Percentiles rank a stretch among this genome's conserved stretches.
Conservation (phyloP, 352 stramenopile species). For the Phytophthora cactorum region DNA sequence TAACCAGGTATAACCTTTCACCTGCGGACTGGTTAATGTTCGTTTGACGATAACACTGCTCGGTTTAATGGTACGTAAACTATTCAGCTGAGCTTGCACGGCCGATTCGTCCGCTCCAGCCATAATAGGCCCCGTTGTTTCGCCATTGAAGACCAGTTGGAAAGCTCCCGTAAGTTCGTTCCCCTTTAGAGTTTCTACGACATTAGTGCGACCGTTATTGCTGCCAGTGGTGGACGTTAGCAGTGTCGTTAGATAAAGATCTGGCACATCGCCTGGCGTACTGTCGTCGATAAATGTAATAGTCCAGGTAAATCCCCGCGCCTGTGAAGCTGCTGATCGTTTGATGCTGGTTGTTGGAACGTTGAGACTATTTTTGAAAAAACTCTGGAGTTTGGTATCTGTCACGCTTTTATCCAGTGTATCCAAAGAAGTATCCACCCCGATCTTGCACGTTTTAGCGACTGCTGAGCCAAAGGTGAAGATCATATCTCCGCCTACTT, state of each 20-base stretch:
- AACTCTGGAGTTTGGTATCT: constrained; percentile 48
- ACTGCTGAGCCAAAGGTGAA: constrained; percentile 57
- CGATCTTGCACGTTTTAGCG: constrained; percentile 58
- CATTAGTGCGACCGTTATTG: constrained; percentile 44
- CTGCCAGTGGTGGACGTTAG: constrained; percentile 35
- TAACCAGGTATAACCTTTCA: constrained; percentile 88
- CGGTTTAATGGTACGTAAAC: constrained; percentile 91
- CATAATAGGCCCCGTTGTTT: constrained; percentile 92
- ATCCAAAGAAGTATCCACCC: constrained; percentile 40
- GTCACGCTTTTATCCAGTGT: constrained; percentile 31
- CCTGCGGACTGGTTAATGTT: constrained; percentile 53
- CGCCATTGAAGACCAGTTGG: constrained; percentile 92
- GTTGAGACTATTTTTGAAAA: constrained; percentile 49
- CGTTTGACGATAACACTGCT: constrained; percentile 76
- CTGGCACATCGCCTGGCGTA: constrained; percentile 84
- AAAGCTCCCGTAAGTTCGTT: constrained; percentile 93
- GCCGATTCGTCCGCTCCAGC: constrained; percentile 81
- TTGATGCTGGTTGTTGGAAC: constrained; percentile 56
- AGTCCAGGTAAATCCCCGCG: constrained; percentile 80
- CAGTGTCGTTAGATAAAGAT: constrained; percentile 26
- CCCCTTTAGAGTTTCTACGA: constrained; percentile 80
- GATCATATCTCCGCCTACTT: constrained; percentile 88
- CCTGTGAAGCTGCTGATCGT: constrained; percentile 65
- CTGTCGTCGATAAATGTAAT: constrained; percentile 71
- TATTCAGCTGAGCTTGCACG: constrained; percentile 92